Evolutionary conservation across 352 stramenopile species (phyloP).

Genomic region (Phytopythium helicoides): DNA sequence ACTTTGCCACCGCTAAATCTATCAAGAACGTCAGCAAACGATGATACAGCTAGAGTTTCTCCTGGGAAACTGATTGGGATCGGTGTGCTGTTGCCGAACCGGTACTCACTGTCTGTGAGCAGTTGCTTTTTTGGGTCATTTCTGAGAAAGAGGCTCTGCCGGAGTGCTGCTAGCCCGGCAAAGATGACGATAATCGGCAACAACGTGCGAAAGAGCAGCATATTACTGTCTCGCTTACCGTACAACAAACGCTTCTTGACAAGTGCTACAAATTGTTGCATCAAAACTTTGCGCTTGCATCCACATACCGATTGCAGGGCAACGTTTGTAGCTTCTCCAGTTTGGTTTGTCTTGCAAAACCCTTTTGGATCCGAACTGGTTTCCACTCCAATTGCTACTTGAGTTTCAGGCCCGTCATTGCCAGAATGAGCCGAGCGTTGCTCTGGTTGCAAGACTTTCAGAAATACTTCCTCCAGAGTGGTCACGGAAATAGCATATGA

Average conservation of each 20-base stretch:
- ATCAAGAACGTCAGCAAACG: constrained; percentile 17
- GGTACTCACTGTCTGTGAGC: constrained; percentile 25
- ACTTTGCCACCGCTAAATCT: constrained; percentile 22
- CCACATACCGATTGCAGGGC: neutral
- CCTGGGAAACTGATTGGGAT: constrained; percentile 46
- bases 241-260: constrained; percentile 52
- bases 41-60: constrained; percentile 6
- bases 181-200: constrained; percentile 70
- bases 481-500: constrained; percentile 81
- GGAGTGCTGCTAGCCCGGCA: constrained; percentile 55
- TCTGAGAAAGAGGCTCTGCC: constrained; percentile 40
- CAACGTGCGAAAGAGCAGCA: constrained; percentile 73
- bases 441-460: constrained; percentile 72
- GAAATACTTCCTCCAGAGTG: constrained; percentile 89
- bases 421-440: neutral
- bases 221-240: constrained; percentile 56
- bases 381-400: too few species aligned
- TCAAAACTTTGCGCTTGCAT: constrained; percentile 1
- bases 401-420: too few species aligned
- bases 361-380: neutral
- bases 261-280: constrained; percentile 50
- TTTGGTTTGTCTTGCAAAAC: neutral
- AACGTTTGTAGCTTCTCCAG: neutral
- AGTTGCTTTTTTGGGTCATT: constrained; percentile 55
- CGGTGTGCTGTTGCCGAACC: constrained; percentile 23